These are phyloP conservation scores for Solanum aculeatissimum DNA, from an alignment of 305 asterid species.

Conservation along the genomic window DNA sequence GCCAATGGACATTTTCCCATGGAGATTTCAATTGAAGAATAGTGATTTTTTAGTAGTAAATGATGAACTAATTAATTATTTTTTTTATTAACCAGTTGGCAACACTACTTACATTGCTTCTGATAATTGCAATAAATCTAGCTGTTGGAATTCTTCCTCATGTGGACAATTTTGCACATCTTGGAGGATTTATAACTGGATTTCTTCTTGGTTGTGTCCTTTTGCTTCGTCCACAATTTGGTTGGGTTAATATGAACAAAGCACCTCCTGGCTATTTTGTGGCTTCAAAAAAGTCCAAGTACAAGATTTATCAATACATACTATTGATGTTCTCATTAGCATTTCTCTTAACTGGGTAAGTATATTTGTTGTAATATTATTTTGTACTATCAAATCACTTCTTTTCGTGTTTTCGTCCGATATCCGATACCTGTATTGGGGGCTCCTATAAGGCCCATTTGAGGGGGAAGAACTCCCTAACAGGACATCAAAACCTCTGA, in stretches of 20 bases:
- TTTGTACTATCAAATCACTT: not conserved
- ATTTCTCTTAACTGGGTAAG: conserved; percentile 41
- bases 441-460: not conserved
- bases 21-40: not conserved
- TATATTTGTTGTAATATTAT: not conserved
- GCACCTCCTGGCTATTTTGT: conserved; percentile 23
- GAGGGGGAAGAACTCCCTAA: not conserved
- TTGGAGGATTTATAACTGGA: conserved; percentile 81
- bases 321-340: conserved; percentile 27
- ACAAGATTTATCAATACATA: conserved; percentile 50
- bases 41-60: not conserved
- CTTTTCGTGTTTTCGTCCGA: not conserved
- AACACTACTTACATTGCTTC: conserved; percentile 45
- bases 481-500: not conserved
- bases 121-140: conserved; percentile 62
- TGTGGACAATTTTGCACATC: conserved; percentile 90
- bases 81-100: conserved; percentile 30
- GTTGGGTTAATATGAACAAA: conserved; percentile 36
- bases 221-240: conserved; percentile 75
- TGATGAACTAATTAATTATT: not conserved
- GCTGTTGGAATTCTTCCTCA: conserved; percentile 96
- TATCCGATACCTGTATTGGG: not conserved
- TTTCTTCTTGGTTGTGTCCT: conserved; percentile 68
- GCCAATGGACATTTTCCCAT: not conserved
- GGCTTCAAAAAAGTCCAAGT: conserved; percentile 43